A percentile compares a stretch with the other conserved stretches of the same genome.
These are phyloP conservation scores for Rozella allomycis DNA, from an alignment of 371 early-diverging fungal genomes.

Conservation along the genomic window DNA sequence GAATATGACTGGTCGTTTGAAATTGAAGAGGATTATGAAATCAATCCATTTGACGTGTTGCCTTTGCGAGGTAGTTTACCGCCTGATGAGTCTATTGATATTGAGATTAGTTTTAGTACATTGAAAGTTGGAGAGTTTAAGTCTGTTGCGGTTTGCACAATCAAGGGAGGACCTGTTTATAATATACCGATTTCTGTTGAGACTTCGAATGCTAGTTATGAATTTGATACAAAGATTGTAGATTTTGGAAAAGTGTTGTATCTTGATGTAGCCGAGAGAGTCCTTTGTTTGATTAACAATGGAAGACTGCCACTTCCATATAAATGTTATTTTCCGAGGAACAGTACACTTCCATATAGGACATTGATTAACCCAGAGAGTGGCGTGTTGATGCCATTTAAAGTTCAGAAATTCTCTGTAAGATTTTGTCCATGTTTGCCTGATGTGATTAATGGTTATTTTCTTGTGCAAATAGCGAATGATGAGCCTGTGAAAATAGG, in stretches of 20 bases:
- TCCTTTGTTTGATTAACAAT: slow-evolving; percentile 18
- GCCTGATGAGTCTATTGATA: slow-evolving; percentile 14
- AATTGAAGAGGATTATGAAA: slow-evolving; percentile 1
- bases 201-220: slow-evolving; percentile 14
- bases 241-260: slow-evolving; percentile 17
- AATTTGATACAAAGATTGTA: slow-evolving; percentile 8
- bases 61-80: slow-evolving; percentile 15
- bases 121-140: slow-evolving; percentile 7
- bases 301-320: slow-evolving; percentile 18
- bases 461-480: slow-evolving; percentile 19
- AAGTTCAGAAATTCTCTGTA: slow-evolving; percentile 13
- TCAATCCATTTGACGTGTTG: slow-evolving; percentile 14
- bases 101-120: slow-evolving; percentile 17
- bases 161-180: slow-evolving; percentile 27
- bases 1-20: slow-evolving; percentile 19
- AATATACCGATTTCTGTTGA: slow-evolving; percentile 15
- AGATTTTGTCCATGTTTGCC: slow-evolving; percentile 17
- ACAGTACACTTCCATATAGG: slow-evolving; percentile 9
- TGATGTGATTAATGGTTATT: slow-evolving; percentile 14
- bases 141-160: slow-evolving; percentile 15
- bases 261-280: slow-evolving; percentile 20
- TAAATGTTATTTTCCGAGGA: slow-evolving; percentile 8
- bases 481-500: slow-evolving; percentile 15
- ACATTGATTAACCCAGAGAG: slow-evolving; percentile 11
- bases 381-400: slow-evolving; percentile 14